Percentiles rank a stretch among this genome's conserved stretches.
Evolutionary conservation across 768 basidiomycete genomes (phyloP).

Genomic region (Lentinus brumalis): DNA sequence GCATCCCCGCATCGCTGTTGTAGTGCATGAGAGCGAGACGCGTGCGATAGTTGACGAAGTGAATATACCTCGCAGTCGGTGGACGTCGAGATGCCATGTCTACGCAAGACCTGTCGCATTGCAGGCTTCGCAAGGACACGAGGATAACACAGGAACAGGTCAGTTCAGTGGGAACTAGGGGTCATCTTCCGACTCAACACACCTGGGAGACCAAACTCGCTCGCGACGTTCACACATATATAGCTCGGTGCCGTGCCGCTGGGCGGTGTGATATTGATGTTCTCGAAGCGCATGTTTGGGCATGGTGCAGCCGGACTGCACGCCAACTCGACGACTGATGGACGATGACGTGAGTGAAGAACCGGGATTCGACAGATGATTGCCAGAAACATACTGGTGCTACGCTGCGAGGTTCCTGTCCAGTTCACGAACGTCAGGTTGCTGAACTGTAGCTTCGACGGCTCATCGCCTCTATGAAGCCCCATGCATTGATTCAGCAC

Average conservation of each 20-base stretch:
- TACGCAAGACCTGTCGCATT: too few species aligned
- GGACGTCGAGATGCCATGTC: too few species aligned
- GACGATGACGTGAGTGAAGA: neutral
- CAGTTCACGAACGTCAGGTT: conserved; percentile 49
- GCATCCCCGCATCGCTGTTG: too few species aligned
- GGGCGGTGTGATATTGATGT: conserved; percentile 39
- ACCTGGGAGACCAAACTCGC: conserved; percentile 32
- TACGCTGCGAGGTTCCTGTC: conserved; percentile 44
- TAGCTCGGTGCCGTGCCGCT: conserved; percentile 36
- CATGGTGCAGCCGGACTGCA: conserved; percentile 53
- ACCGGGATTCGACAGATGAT: neutral
- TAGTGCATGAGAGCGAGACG: too few species aligned
- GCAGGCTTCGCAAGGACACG: too few species aligned
- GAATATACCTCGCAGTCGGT: too few species aligned
- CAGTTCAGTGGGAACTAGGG: too few species aligned
- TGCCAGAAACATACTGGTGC: conserved; percentile 18
- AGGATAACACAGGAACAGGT: too few species aligned
- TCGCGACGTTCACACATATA: conserved; percentile 49
- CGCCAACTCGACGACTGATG: conserved; percentile 48
- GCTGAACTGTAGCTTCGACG: conserved; percentile 48
- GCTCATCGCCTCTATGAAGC: conserved; percentile 9
- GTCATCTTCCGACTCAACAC: neutral
- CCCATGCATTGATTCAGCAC: neutral
- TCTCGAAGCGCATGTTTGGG: conserved; percentile 41
- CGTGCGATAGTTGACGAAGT: too few species aligned